These are phyloP conservation scores for Dictyophora rubrovolvata DNA, from an alignment of 768 basidiomycete species.

Conservation along the genomic window DNA sequence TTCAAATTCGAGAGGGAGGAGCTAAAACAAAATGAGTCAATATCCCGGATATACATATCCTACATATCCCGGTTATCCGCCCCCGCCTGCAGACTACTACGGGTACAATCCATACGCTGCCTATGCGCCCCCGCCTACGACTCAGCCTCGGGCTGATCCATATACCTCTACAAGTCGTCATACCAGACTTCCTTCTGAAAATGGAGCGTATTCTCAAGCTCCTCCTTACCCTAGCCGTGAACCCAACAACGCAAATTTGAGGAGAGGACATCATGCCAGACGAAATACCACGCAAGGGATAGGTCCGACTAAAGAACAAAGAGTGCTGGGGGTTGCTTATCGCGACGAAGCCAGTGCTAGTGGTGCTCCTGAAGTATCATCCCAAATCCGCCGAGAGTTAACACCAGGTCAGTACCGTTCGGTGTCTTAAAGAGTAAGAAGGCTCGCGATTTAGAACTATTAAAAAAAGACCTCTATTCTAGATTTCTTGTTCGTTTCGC, in stretches of 20 bases:
- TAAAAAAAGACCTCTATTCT: not conserved
- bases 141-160: not conserved
- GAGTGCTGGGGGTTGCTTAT: not conserved
- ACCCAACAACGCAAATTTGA: not conserved
- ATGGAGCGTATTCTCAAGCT: not conserved
- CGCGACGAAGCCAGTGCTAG: not conserved
- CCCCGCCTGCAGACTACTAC: not conserved
- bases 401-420: not conserved
- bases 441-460: not conserved
- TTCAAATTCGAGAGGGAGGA: too few species aligned
- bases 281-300: not conserved
- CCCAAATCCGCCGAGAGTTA: not conserved
- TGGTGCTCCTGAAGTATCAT: not conserved
- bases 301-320: not conserved
- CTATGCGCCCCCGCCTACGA: not conserved
- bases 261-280: not conserved
- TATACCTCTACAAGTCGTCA: not conserved
- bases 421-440: not conserved
- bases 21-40: not conserved
- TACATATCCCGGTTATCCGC: not conserved
- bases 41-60: not conserved
- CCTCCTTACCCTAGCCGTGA: not conserved
- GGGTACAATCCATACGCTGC: not conserved
- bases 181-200: not conserved
- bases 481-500: conserved; percentile 6